A percentile compares a stretch with the other conserved stretches of the same genome.
phyloP scores from a whole-genome alignment of 768 basidiomycete genomes.

The Multifurca ochricompacta region DNA sequence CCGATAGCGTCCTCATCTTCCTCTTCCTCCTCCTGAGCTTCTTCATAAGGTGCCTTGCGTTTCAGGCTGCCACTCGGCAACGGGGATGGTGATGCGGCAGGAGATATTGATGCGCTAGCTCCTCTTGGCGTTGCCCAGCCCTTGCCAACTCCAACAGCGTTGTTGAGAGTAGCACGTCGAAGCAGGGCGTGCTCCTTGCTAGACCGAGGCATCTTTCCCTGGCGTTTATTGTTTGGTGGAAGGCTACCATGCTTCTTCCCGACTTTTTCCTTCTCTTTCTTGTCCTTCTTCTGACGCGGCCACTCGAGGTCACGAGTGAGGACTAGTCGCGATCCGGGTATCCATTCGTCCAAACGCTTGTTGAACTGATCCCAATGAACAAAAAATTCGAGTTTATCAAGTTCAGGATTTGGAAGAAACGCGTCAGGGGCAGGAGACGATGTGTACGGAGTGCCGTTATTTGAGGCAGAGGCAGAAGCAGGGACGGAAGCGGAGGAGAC shows the following conservation, averaged over 20 bases:
- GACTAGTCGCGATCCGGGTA: constrained; percentile 79
- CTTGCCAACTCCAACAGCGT: constrained; percentile 20
- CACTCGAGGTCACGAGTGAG: constrained; percentile 84
- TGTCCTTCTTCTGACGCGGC: constrained; percentile 84
- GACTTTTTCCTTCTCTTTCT: constrained; percentile 39
- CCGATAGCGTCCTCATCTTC: constrained; percentile 36
- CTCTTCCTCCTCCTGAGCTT: constrained; percentile 52
- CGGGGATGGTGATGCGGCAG: constrained; percentile 46
- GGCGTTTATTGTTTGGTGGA: constrained; percentile 17
- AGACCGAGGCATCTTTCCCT: constrained; percentile 22
- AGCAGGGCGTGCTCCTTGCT: constrained; percentile 21
- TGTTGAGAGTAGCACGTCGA: constrained; percentile 37
- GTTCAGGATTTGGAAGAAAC: constrained; percentile 41
- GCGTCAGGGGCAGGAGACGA: constrained; percentile 36
- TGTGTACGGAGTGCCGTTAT: constrained; percentile 15
- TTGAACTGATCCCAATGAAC: constrained; percentile 99
- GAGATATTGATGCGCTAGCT: constrained; percentile 22
- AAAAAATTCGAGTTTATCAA: constrained; percentile 85
- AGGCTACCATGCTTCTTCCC: constrained; percentile 45
- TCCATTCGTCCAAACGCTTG: constrained; percentile 98
- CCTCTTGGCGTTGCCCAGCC: constrained; percentile 24
- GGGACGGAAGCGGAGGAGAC: constrained; percentile 28
- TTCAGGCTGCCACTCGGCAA: constrained; percentile 52
- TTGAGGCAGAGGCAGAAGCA: constrained; percentile 29
- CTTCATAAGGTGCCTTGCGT: constrained; percentile 59